Evolutionary conservation across 805 yeast species (phyloP), one percentile per base, ranked within the genome.

Genomic region (Saturnispora galanensis): DNA sequence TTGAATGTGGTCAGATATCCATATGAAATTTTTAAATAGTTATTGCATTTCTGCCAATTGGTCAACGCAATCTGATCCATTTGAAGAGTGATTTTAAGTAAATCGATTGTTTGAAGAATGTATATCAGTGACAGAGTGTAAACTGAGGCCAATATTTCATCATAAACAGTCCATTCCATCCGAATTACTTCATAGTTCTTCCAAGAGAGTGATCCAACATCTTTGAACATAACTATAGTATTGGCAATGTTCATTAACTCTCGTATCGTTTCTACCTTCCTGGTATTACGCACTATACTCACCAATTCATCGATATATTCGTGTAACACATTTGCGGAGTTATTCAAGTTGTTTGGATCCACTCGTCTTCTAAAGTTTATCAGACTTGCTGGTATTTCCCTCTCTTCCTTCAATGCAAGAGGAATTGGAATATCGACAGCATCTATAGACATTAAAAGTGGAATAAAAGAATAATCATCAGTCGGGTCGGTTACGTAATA

Each of bases 241-340:
- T 37, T 37, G 3, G 28, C 15, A 31, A n/a, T 3, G 5, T 18
- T 4, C 10, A 42, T 48, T 8, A 56, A 46, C 3, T 37, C 21
- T 3, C 51, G 35, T 5, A 58, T 35, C 26, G 56, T 28, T 13
- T 48, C 38, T 4, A 38, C n/a, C 2, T n/a, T n/a, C 3, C 39
- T 1, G 10, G 45, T 39, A 18, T 42, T 31, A 28, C 35, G 31
- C 12, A 42, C 34, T 10, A 39, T 47, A n/a, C 29, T 32, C 18
- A 55, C 53, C 7, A 59, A 36, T n/a, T 42, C 47, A 31, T 58
- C 60, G 10, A 59, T 51, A 34, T 54, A 52, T 2, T 53, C 53
- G 39, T 51, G 57, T 15, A 57, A 17, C 13, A 50, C 49, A 41
- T 56, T 55, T 9, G 50, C 38, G 9, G 61, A 52, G 41, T 57